Evolutionary conservation across 2,329 filamentous ascomycete genomes (phyloP), one percentile per base, ranked within the genome.

Genomic region (Nectriaceae sp.): DNA sequence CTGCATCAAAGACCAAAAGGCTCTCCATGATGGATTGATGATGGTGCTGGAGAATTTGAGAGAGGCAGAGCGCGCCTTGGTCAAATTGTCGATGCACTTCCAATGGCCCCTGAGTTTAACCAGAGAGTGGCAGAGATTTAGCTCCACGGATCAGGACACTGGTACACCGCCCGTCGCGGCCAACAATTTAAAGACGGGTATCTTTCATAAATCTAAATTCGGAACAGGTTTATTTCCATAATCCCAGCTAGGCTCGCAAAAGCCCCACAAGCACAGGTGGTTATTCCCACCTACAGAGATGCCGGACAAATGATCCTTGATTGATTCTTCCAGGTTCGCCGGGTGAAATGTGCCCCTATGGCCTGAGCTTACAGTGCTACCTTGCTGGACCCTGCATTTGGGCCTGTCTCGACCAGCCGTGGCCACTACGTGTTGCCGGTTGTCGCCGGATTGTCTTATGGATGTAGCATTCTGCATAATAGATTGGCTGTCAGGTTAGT

Each of bases 1-100:
- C 67, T 45, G 66, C 61, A 56, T 70, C 72, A 47, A 73, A 65
- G 26, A 70, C 60, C 21, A 75, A 57, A 21, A 51, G 50, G 31
- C 50, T 41, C 31, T 61, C 57, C 61, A 64, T 64, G 41, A 13
- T 31, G 36, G 39, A 49, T 6, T 18, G 11, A 4, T 35, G 46
- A 11, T 16, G 45, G 16, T 24, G 24, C 29, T 16, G 18, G 18
- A 18, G 29, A 24, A 29, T 37, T n/a, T 26, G 37, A 39, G 36
- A 24, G 33, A 22, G 20, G 21, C 18, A 33, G 38, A 39, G 38
- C 19, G 15, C 21, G 21, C 37, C 31, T 19, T 22, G 42, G 20
- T 13, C 13, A 49, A 16, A 16, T 4, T 44, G n/a, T n/a, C n/a
- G n/a, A n/a, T 44, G 46, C 44, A 40, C 35, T 21, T 24, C 33